Evolutionary conservation across 2,329 filamentous ascomycete species (phyloP).

Genomic region (Arthroderma sp.): DNA sequence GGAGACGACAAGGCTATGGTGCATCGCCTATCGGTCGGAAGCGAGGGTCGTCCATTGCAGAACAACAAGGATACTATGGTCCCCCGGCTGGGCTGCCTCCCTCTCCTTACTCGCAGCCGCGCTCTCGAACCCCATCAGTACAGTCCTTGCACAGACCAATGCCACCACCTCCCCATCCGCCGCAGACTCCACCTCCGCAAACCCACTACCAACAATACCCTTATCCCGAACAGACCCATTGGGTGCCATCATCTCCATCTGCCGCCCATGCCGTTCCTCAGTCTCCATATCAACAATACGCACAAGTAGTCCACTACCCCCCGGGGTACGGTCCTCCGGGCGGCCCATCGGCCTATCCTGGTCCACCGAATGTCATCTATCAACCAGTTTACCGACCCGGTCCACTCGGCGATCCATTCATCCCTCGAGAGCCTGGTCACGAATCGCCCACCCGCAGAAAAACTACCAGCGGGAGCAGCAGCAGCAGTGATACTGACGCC

Average conservation of each 20-base stretch:
- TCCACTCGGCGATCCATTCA: conserved; percentile 10
- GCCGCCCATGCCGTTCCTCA: conserved; percentile 12
- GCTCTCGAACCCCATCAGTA: conserved; percentile 32
- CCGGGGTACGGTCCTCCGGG: not conserved
- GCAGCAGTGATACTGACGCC: conserved; percentile 8
- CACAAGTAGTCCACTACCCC: conserved; percentile 3
- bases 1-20: conserved; percentile 39
- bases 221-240: conserved; percentile 16
- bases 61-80: conserved; percentile 23
- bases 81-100: conserved; percentile 13
- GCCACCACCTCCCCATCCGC: conserved; percentile 8
- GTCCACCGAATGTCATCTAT: conserved; percentile 12
- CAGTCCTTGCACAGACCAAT: conserved; percentile 23
- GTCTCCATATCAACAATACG: conserved; percentile 7
- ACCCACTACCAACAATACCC: conserved; percentile 17
- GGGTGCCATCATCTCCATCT: conserved; percentile 28
- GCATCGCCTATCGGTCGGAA: not conserved
- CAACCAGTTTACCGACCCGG: conserved; percentile 14
- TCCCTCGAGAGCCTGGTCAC: conserved; percentile 9
- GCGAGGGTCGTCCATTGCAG: not conserved
- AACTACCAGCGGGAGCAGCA: conserved; percentile 6
- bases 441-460: conserved; percentile 8
- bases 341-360: conserved; percentile 11
- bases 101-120: conserved; percentile 23
- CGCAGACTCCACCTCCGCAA: conserved; percentile 23